Evolutionary conservation across 768 basidiomycete genomes (phyloP), one percentile per base, ranked within the genome.

Genomic region (Dictyophora rubrovolvata): DNA sequence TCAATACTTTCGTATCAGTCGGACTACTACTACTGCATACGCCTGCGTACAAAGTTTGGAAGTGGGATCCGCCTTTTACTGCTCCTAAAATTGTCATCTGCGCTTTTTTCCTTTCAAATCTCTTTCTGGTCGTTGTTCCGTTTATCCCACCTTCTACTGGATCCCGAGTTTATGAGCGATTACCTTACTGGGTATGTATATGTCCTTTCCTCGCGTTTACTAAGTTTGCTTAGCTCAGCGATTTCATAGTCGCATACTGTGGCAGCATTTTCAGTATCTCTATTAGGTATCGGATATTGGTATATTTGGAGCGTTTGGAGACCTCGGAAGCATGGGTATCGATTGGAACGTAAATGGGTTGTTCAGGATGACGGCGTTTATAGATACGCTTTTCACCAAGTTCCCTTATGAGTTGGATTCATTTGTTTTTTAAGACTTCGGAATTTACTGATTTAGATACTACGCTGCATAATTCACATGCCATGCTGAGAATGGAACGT

Each of bases 321-420:
- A 33, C 84, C 84, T 1, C 64, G 63, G 60, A 71, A 64, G 60
- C 69, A 69, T 14, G 76, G 80, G 58, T 85, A 83, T 64, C 69
- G 17, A 37, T 70, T 85, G 5, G 69, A 73, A 64, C 71, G 79
- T 36, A 34, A 22, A 34, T 51, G 50, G 50, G 69, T 77, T 16
- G 55, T 76, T 9, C 78, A 82, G 62, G 77, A 78, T 49, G 84
- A 86, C 64, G 84, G 84, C 0, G 75, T 83, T 8, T 70, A 80
- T 20, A 72, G 83, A 60, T 51, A 51, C 14, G 18, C 50, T 51
- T 22, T 51, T 18, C 21, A 14, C 12, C 50, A 51, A 34, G 50
- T 22, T 20, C 21, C 28, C 12, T 51, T 22, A 51, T 22, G 18
- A 22, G 14, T 51, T 51, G 7, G 28, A 28, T 28, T 28, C 4